A percentile compares a stretch with the other conserved stretches of the same genome.
These are phyloP conservation scores for Dendryphion nanum DNA, from an alignment of 2,329 filamentous ascomycete species.

Conservation along the genomic window DNA sequence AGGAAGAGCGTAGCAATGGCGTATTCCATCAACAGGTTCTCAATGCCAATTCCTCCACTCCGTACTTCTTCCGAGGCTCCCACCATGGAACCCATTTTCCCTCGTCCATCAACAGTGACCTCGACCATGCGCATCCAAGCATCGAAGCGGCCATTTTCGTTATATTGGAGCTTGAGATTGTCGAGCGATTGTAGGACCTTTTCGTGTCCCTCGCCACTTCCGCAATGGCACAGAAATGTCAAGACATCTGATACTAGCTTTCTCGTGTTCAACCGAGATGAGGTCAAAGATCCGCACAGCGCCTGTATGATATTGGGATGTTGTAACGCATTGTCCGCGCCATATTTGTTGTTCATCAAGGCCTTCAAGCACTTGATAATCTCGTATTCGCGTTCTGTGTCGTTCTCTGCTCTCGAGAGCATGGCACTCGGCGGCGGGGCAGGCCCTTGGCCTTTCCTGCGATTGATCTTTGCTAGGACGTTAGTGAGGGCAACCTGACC, in stretches of 20 bases:
- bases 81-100: conserved; percentile 98
- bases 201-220: conserved; percentile 79
- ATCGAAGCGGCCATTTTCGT: conserved; percentile 94
- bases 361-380: conserved; percentile 97
- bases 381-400: conserved; percentile 90
- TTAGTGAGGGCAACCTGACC: conserved; percentile 95
- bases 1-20: conserved; percentile 91
- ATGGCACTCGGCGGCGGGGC: conserved; percentile 57
- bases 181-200: conserved; percentile 95
- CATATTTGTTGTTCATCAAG: conserved; percentile 99
- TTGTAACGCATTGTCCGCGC: conserved; percentile 87
- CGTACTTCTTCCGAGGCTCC: conserved; percentile 95
- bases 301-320: conserved; percentile 90
- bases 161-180: conserved; percentile 80
- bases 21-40: conserved; percentile 99
- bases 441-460: conserved; percentile 74
- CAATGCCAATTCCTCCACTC: conserved; percentile 95
- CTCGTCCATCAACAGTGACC: conserved; percentile 92
- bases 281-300: conserved; percentile 81
- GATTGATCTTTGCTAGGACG: conserved; percentile 88
- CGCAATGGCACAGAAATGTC: conserved; percentile 96
- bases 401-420: conserved; percentile 63
- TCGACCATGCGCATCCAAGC: conserved; percentile 98
- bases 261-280: conserved; percentile 82
- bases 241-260: conserved; percentile 95